Evolutionary conservation across 345 rosid species (phyloP), one percentile per base, ranked within the genome.

Genomic region (Ricinus communis): DNA sequence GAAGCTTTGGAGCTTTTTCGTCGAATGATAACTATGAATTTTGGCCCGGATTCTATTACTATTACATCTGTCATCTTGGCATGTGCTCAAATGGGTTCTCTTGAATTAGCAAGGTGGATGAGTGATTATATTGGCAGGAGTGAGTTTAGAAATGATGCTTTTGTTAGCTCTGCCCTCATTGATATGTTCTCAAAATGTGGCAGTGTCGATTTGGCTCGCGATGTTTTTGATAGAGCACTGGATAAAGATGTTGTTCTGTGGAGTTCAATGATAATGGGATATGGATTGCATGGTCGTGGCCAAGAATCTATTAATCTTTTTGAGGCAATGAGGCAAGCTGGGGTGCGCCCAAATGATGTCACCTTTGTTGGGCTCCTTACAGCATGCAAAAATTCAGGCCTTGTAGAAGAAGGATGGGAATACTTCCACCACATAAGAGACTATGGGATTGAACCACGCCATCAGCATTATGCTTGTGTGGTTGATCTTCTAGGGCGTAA

Each of bases 161-260:
- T 83, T 53, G 85, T 87, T 40, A 79, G 73, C 70, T 81, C 89
- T 33, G 81, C 89, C 0, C 75, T 91, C 3, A 75, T 88, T 57
- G 92, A 88, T 70, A 91, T 86, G 96, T 85, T 79, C 79, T 85
- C 89, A 31, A 90, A 88, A 84, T 88, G 96, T 22, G 91, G 93
- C 62, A 83, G 82, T 65, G 71, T 87, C 59, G 87, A 83, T 61
- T 76, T 73, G 56, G 87, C 97, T 46, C 76, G 83, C 21, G 27
- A 30, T 49, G 82, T 88, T 69, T 91, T 91, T 59, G 86, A 88
- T 57, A 76, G 87, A 78, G 79, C 83, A 40, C 66, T 58, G 46
- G 72, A 85, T 60, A 87, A 84, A 69, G 91, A 88, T 76, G 87
- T 87, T 68, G 93, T 88, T 43, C 68, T 80, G 70, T 88, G 93